phyloP scores from a whole-genome alignment of 352 stramenopile species.

The Globisporangium yorkense region DNA sequence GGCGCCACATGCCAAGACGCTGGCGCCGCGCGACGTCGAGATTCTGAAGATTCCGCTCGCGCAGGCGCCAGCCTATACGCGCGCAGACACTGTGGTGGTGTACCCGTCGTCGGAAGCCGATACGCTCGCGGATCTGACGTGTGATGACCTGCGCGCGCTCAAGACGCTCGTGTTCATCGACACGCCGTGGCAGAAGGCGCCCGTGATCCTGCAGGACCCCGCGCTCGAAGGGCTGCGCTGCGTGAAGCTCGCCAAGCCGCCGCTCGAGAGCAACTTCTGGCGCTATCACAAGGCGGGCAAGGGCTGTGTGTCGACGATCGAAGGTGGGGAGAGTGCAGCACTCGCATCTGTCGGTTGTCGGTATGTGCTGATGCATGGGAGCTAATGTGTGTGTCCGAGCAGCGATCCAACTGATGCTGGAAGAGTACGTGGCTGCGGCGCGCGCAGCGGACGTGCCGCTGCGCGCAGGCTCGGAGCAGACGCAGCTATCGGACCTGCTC shows the following conservation, averaged over 20 bases:
- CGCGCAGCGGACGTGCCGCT: conserved; percentile 25
- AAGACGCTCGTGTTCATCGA: conserved; percentile 84
- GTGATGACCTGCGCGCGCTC: conserved; percentile 49
- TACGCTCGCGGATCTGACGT: conserved; percentile 51
- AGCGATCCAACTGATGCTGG: conserved; percentile 82
- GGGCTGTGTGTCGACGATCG: conserved; percentile 85
- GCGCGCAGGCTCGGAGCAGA: conserved; percentile 23
- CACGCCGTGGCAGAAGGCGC: conserved; percentile 82
- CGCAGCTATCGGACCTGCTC: conserved; percentile 54
- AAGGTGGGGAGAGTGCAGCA: conserved; percentile 42
- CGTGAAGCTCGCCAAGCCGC: conserved; percentile 74
- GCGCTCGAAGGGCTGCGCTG: conserved; percentile 50
- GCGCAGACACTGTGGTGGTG: conserved; percentile 60
- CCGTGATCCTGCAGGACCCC: conserved; percentile 57
- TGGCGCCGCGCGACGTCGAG: conserved; percentile 62
- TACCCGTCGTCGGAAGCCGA: conserved; percentile 73
- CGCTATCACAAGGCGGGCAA: conserved; percentile 81
- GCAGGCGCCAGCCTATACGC: conserved; percentile 34
- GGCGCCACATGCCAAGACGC: conserved; percentile 76
- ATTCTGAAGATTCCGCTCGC: conserved; percentile 60
- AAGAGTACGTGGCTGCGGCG: conserved; percentile 58
- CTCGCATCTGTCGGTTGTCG: background rate
- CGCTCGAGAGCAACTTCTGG: conserved; percentile 84
- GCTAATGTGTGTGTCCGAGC: conserved; percentile 4
- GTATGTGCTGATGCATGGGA: background rate